Evolutionary conservation across 1,284 basidiomycete genomes (phyloP), one percentile per base, ranked within the genome.

Genomic region (Melampsora larici-populina): DNA sequence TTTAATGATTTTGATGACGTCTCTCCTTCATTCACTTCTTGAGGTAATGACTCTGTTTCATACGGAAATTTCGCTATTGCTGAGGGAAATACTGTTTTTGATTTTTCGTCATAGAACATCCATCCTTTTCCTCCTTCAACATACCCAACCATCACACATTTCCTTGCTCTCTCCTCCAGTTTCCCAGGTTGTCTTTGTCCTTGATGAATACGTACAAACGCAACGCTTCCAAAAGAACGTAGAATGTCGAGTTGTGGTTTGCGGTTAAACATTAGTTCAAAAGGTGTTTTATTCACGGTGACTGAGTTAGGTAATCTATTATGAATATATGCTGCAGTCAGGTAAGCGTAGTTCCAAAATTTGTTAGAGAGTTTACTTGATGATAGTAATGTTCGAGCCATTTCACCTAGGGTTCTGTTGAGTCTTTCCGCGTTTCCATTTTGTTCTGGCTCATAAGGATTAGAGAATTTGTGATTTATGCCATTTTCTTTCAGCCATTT

Each of bases 351-450:
- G 13, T 43, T 49, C 55, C 55, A 71, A 24, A 40, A 71, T 1
- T 17, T 1, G 21, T 48, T 72, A 6, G 21, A 24, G 3, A 72
- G 31, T 15, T 43, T 43, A 5, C 70, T 72, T 15, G 60, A 55
- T 29, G 48, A 18, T 2, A 72, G 31, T 31, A 72, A 0, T 17
- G 70, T 26, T 0, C 70, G 9, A 0, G 36, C 70, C 55, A 72
- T 63, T 3, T 64, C 70, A 1, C 11, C 8, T 26, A 72, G 1
- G n/a, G 60, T 72, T n/a, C 70, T 43, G 60, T 63, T 72, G 36
- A 48, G 46, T 2, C 70, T 0, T 29, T 71, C 70, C 1, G 43
- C 43, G 3, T 13, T 58, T 2, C 70, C 70, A 24, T 40, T 62
- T 63, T 62, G 33, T 62, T 49, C n/a, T 13, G 31, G n/a, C 6